Evolutionary conservation across 164 flowering plant species (phyloP), one percentile per base, ranked within the genome.

Genomic region (Berberis thunbergii): DNA sequence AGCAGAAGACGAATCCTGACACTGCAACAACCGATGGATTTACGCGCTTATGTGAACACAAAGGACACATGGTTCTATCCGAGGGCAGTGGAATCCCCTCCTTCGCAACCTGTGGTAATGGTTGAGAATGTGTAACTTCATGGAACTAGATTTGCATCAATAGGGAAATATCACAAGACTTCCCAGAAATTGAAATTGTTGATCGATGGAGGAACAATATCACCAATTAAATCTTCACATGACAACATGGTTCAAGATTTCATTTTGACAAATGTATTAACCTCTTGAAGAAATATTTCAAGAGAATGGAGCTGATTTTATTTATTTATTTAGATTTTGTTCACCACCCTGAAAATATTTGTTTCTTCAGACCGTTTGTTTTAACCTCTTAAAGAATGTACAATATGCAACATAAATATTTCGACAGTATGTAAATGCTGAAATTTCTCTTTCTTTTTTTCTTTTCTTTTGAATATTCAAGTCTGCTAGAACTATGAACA

Each of bases 1-100:
- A 95, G 67, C 97, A 95, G 81, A 89, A 95, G 57, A 95, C 96
- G 74, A 87, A 95, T 48, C 99, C 99, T 1, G 99, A 95, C 42
- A 83, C 83, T 60, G 91, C 75, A 66, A 87, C 78, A 7, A 83
- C 96, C 6, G 99, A 86, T 63, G 99, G 99, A 77, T 95, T 95
- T 74, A 79, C 84, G 50, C 97, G 97, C 76, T 87, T 95, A 73
- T 91, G 90, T 4, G 87, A 82, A 74, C 99, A 95, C 72, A 95
- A 66, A 64, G 99, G 90, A 67, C 99, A 95, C 49, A 82, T 60
- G 67, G 91, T 80, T 78, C 83, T 78, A 63, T 95, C 88, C 0
- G 88, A 69, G 45, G 97, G 97, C 69, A 95, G 78, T 42, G 90
- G 92, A 72, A 95, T 84, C 54, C 99, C 99, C 62, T 84, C 97